A percentile compares a stretch with the other conserved stretches of the same genome.
These are phyloP conservation scores for Phialocephala subalpina DNA, from an alignment of 2,329 filamentous ascomycete species.

Conservation along the genomic window DNA sequence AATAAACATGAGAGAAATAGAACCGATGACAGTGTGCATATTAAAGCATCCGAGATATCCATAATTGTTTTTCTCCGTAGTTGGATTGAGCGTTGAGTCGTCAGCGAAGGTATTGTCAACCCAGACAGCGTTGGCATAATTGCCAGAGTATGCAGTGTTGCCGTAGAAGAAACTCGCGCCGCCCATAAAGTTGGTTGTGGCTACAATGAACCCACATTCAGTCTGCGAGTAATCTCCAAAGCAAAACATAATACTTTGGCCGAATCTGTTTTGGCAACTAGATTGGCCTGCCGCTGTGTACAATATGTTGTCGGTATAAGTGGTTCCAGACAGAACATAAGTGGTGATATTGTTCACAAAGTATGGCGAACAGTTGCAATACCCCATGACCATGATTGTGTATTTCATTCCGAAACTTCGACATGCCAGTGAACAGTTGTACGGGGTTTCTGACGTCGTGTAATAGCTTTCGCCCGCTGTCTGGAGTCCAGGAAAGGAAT, in stretches of 20 bases:
- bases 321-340: not conserved
- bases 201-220: not conserved
- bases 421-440: not conserved
- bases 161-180: not conserved
- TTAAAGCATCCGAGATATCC: not conserved
- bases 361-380: not conserved
- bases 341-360: not conserved
- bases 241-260: not conserved
- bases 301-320: not conserved
- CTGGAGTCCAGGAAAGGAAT: not conserved
- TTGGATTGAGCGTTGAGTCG: not conserved
- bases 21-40: too few relatives aligned
- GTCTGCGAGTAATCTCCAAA: not conserved
- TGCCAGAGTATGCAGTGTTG: not conserved
- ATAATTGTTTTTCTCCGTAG: not conserved
- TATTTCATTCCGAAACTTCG: not conserved
- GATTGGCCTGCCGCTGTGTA: too few relatives aligned
- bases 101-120: not conserved
- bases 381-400: not conserved
- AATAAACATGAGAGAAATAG: not conserved
- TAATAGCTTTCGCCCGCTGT: not conserved
- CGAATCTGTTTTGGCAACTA: too few relatives aligned
- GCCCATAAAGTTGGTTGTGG: too few relatives aligned
- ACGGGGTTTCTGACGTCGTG: not conserved
- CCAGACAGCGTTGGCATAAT: not conserved